Percentiles rank a stretch among this genome's conserved stretches.
Conservation (phyloP, 1,284 basidiomycete species). For the Xerocomus amazonicus region DNA sequence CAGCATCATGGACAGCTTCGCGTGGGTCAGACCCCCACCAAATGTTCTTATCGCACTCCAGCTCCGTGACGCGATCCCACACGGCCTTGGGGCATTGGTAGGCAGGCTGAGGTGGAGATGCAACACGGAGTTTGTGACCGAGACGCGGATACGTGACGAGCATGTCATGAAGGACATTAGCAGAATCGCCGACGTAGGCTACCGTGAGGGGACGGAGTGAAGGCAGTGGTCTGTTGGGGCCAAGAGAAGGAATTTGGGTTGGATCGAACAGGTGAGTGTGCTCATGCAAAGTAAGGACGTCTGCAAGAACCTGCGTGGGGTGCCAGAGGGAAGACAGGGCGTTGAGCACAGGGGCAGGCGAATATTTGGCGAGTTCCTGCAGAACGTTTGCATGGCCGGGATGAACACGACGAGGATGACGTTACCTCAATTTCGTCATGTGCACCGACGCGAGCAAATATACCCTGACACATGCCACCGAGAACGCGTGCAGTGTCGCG, state of each 20-base stretch:
- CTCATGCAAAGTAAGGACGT: slow-evolving; percentile 89
- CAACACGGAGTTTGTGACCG: slow-evolving; percentile 84
- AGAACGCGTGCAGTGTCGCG: slow-evolving; percentile 87
- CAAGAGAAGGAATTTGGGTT: slow-evolving; percentile 11
- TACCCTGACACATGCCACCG: slow-evolving; percentile 93
- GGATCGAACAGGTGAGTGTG: slow-evolving; percentile 51
- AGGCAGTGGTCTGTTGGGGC: slow-evolving; percentile 31
- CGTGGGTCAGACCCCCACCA: slow-evolving; percentile 76
- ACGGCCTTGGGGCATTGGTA: slow-evolving; percentile 81
- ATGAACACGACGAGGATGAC: slow-evolving; percentile 1
- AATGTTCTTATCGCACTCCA: slow-evolving; percentile 70
- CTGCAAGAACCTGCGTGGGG: slow-evolving; percentile 93
- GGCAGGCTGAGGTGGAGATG: slow-evolving; percentile 59
- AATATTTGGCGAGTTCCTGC: slow-evolving; percentile 85
- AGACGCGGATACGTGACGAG: slow-evolving; percentile 91
- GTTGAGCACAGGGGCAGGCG: slow-evolving; percentile 92
- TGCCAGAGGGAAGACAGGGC: slow-evolving; percentile 96
- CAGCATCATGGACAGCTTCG: slow-evolving; percentile 86
- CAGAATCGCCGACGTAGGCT: slow-evolving; percentile 93
- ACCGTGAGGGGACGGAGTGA: slow-evolving; percentile 70
- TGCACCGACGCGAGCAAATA: slow-evolving; percentile 93
- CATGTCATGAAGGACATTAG: slow-evolving; percentile 98
- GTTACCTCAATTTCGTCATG: slow-evolving; percentile 90
- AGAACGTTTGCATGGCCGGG: background rate
- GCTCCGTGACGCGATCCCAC: slow-evolving; percentile 71